Percentiles rank a stretch among this genome's conserved stretches.
Conservation (phyloP, 345 rosid species). For the Hevea brasiliensis region DNA sequence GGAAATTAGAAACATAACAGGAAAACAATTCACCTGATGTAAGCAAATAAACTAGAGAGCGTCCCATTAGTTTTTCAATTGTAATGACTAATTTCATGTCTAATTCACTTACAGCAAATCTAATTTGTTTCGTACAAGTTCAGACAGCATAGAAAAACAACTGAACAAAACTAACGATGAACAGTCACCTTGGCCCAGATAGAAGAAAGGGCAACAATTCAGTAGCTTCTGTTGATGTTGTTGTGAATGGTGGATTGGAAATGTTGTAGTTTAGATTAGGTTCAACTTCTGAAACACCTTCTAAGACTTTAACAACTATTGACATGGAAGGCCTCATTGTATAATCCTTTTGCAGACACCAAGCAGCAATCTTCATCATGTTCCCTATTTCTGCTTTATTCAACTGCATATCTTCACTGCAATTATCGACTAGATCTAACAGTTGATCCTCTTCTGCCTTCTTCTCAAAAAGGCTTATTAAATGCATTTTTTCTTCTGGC, state of each 20-base stretch:
- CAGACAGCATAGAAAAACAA: too few relatives aligned
- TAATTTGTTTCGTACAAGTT: too few relatives aligned
- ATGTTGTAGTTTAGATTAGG: background rate
- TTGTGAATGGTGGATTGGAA: background rate
- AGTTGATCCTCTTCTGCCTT: conserved; percentile 51
- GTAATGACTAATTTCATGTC: too few relatives aligned
- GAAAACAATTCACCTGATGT: too few relatives aligned
- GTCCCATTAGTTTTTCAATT: too few relatives aligned
- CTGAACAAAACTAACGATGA: too few relatives aligned
- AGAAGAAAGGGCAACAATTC: background rate
- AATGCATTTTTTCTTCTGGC: conserved; percentile 46
- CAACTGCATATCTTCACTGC: conserved; percentile 48
- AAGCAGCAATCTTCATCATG: conserved; percentile 48
- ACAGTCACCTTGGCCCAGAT: conserved; percentile 12
- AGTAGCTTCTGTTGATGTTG: background rate
- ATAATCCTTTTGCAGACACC: conserved; percentile 83
- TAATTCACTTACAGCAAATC: too few relatives aligned
- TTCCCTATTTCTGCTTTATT: conserved; percentile 54
- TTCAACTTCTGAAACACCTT: conserved; percentile 58
- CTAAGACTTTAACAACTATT: conserved; percentile 64
- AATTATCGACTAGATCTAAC: conserved; percentile 55
- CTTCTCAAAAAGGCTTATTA: conserved; percentile 50
- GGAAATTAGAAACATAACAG: too few relatives aligned
- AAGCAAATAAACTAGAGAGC: too few relatives aligned
- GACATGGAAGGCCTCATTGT: conserved; percentile 71